phyloP scores from a whole-genome alignment of 1,284 basidiomycete genomes.

The Coniferiporia weirii region DNA sequence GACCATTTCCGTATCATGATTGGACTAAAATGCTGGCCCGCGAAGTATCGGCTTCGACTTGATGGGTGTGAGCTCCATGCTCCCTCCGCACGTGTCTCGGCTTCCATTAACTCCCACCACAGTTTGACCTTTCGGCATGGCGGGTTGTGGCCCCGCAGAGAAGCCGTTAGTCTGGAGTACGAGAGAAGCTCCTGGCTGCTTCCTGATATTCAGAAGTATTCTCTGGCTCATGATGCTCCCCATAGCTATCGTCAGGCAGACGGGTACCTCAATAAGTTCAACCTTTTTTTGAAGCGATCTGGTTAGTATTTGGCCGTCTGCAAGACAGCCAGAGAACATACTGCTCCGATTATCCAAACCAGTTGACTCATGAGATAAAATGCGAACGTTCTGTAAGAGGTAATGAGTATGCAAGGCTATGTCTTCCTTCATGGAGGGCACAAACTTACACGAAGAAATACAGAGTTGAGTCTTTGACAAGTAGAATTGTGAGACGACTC shows the following conservation, averaged over 20 bases:
- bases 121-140: too few relatives aligned
- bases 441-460: constrained; percentile 13
- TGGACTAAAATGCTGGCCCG: too few relatives aligned
- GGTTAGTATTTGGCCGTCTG: not conserved
- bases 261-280: constrained; percentile 5
- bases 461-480: constrained; percentile 10
- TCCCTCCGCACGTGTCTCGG: too few relatives aligned
- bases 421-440: not conserved
- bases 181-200: not conserved
- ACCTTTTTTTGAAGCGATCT: not conserved
- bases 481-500: constrained; percentile 1
- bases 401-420: not conserved
- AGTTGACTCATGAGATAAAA: constrained; percentile 7
- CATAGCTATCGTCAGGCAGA: constrained; percentile 5
- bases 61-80: too few relatives aligned
- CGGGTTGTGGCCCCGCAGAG: too few relatives aligned
- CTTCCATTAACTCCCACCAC: too few relatives aligned
- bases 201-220: constrained; percentile 5
- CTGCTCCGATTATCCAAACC: not conserved
- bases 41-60: too few relatives aligned
- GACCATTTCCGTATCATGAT: too few relatives aligned
- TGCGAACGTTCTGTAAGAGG: constrained; percentile 3
- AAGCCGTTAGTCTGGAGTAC: too few relatives aligned
- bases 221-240: constrained; percentile 14
- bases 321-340: not conserved